Percentiles rank a stretch among this genome's conserved stretches.
Evolutionary conservation across 2,329 filamentous ascomycete genomes (phyloP).

Genomic region (Venturia effusa): DNA sequence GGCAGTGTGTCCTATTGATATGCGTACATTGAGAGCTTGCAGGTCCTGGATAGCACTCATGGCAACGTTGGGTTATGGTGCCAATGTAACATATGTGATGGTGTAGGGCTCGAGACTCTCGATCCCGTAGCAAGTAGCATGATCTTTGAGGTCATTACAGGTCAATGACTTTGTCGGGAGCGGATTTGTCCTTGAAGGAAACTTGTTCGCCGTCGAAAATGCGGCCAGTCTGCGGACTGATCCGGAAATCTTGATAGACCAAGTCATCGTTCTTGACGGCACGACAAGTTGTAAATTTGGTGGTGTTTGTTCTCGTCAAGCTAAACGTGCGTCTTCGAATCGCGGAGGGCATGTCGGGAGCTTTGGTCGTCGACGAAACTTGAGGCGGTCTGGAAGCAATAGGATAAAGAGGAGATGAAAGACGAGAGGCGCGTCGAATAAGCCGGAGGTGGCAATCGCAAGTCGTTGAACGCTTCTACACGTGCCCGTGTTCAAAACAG

Average conservation of each 20-base stretch:
- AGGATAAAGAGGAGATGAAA: too few species aligned
- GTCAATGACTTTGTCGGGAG: conserved; percentile 67
- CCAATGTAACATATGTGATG: conserved; percentile 76
- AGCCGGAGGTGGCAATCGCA: too few species aligned
- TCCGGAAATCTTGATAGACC: conserved; percentile 75
- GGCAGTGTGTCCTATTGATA: conserved; percentile 77
- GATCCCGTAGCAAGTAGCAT: conserved; percentile 61
- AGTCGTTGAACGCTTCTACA: too few species aligned
- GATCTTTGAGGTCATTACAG: conserved; percentile 56
- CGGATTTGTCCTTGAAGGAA: conserved; percentile 55
- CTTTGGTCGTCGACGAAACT: background rate
- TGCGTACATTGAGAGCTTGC: conserved; percentile 55
- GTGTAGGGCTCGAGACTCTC: conserved; percentile 46
- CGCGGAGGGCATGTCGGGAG: conserved; percentile 28
- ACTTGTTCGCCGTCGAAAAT: conserved; percentile 60
- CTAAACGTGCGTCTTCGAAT: conserved; percentile 16
- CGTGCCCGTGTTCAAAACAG: too few species aligned
- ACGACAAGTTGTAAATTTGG: conserved; percentile 82
- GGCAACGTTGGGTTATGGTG: conserved; percentile 62
- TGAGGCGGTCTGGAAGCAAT: background rate
- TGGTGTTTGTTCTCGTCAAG: conserved; percentile 44
- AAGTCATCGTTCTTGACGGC: conserved; percentile 58
- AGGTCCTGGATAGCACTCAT: conserved; percentile 62
- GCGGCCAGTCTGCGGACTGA: conserved; percentile 70
- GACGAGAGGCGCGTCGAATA: too few species aligned